Percentiles rank a stretch among this genome's conserved stretches.
These are phyloP conservation scores for Leccinum ochraceum DNA, from an alignment of 768 basidiomycete species.

Conservation along the genomic window DNA sequence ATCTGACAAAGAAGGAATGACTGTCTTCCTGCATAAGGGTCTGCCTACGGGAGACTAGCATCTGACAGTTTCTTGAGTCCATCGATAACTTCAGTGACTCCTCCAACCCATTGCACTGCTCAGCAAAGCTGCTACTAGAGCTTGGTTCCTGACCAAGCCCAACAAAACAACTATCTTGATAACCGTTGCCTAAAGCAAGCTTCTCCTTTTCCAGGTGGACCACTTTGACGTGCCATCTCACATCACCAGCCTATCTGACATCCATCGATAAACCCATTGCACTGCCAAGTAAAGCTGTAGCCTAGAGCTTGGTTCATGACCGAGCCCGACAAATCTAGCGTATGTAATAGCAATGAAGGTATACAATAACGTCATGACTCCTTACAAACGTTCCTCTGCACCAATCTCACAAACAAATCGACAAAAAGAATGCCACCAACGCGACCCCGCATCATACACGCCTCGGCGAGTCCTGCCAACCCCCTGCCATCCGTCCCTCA, in stretches of 20 bases:
- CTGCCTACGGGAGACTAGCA: too few species aligned
- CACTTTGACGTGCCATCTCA: not conserved
- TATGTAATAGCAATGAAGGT: not conserved
- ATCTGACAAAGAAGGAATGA: too few species aligned
- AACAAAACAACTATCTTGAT: too few species aligned
- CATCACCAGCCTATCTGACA: not conserved
- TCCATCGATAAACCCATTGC: not conserved
- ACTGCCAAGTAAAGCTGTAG: not conserved
- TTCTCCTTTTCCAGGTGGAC: too few species aligned
- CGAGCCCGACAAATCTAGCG: constrained; percentile 12
- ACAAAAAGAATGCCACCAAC: not conserved
- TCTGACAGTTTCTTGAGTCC: too few species aligned
- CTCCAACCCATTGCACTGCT: too few species aligned
- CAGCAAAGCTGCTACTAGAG: too few species aligned
- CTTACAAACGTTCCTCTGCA: not conserved
- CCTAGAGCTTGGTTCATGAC: not conserved
- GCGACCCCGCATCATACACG: not conserved
- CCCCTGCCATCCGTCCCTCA: constrained; percentile 2
- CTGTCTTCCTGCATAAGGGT: too few species aligned
- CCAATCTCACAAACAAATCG: constrained; percentile 21
- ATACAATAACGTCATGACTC: not conserved
- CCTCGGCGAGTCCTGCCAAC: constrained; percentile 9
- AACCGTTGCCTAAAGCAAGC: too few species aligned
- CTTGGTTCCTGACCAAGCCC: too few species aligned
- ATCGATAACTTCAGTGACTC: too few species aligned